Evolutionary conservation across 2,329 filamentous ascomycete species (phyloP).

Genomic region (Pseudocercospora fuligena): DNA sequence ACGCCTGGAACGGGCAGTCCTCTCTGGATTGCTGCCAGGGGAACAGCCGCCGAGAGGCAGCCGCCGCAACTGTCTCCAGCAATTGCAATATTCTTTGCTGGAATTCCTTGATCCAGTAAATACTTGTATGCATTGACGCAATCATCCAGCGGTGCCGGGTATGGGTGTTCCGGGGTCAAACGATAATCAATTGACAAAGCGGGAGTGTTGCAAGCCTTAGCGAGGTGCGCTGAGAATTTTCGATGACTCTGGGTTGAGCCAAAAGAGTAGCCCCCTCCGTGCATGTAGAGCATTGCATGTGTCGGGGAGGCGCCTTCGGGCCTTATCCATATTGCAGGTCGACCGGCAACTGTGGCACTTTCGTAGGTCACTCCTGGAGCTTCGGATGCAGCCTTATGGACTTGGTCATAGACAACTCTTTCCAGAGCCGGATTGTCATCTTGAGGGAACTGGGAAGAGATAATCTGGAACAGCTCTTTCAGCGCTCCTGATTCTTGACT

Average conservation of each 20-base stretch:
- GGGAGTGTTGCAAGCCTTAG: conserved; percentile 54
- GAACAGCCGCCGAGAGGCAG: conserved; percentile 32
- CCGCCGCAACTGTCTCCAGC: conserved; percentile 37
- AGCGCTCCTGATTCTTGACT: conserved; percentile 35
- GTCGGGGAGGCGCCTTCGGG: conserved; percentile 29
- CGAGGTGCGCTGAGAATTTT: conserved; percentile 40
- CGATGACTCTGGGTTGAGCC: conserved; percentile 34
- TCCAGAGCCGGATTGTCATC: conserved; percentile 26
- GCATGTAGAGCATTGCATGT: conserved; percentile 30
- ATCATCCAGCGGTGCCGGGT: conserved; percentile 59
- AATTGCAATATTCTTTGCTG: conserved; percentile 29
- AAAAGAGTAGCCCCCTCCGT: conserved; percentile 36
- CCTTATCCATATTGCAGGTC: conserved; percentile 30
- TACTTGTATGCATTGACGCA: conserved; percentile 62
- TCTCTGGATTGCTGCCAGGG: conserved; percentile 28
- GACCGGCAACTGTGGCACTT: conserved; percentile 23
- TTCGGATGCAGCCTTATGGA: conserved; percentile 32
- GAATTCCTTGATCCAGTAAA: conserved; percentile 53
- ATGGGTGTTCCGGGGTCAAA: conserved; percentile 63
- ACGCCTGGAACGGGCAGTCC: conserved; percentile 31
- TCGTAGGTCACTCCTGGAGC: conserved; percentile 32
- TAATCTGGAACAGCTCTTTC: conserved; percentile 26
- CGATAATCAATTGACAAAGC: conserved; percentile 63
- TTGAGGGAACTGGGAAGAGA: conserved; percentile 26
- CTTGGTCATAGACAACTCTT: conserved; percentile 34